Base-by-base conservation (phyloP, 1,284 basidiomycete genomes). In the Irpex sp. region DNA sequence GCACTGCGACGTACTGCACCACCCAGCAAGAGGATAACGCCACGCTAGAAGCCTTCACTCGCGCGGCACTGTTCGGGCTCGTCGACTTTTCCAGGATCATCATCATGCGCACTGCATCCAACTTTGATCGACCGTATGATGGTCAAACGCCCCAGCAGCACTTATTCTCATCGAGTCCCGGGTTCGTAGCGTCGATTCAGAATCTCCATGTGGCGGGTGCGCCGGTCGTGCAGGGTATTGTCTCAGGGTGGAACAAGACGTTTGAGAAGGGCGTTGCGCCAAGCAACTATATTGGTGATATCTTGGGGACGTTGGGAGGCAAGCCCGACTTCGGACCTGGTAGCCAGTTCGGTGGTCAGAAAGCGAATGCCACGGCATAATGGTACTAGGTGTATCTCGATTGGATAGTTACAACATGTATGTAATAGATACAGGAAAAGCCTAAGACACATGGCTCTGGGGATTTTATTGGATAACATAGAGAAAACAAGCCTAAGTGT, bases 1-100 rank as follows among this genome's bases (percentile, higher is more conserved):
- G 72, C 36, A 68, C 68, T 5, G 78, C 68, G 19, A 66, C 66
- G 36, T 82, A 81, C 70, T 77, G 76, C 63, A 73, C 78, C 17
- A 78, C 80, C 3, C 78, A 79, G 8, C 79, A 83, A 66, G 82
- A 84, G 67, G 81, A 83, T 71, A 82, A 81, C 65, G 81, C 78
- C 15, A 75, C 74, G 26, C 77, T 82, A 43, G 79, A 78, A 61
- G 75, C 75, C 2, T 75, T 83, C 61, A 66, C 82, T 31, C 76
- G 81, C 46, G 77, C 75, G 2, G 72, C 76, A 59, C 69, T 75
- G 54, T 74, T 75, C 26, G 72, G 74, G 1, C 68, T 74, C 43
- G 70, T 80, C 62, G 81, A 83, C 70, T 82, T 81, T 68, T 65
- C 72, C 1, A 75, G 82, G 53, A 72, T 82, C 59, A 75, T 83